Base-by-base conservation (phyloP, 2,329 filamentous ascomycete genomes). In the Tetracladium maxilliforme region DNA sequence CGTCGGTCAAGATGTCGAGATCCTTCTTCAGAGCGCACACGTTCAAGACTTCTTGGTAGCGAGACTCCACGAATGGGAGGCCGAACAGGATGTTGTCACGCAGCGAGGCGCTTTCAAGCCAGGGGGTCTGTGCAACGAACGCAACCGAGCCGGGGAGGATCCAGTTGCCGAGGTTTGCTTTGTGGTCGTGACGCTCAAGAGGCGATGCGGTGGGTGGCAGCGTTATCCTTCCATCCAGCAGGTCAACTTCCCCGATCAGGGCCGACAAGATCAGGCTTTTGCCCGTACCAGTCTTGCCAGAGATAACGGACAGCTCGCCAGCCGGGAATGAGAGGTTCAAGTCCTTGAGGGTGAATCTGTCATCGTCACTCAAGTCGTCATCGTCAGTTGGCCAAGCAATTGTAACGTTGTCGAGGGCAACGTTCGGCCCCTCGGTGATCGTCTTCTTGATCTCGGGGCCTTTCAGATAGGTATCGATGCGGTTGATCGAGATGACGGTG, bases 41-140 rank as follows among this genome's bases (percentile, higher is more conserved):
- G 18, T 70, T 61, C 6, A 86, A 47, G 0, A 82, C 80, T 37
- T 72, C 68, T 2, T 58, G 52, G 42, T 87, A 90, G 19, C 82
- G 67, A n/a, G 61, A 54, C 29, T 71, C 54, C 27, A 83, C 66
- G 16, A 63, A 65, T 0, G 79, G 79, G 3, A 86, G 53, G 1
- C 79, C 79, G 33, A 87, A 90, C 0, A 82, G 47, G 25, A 90
- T 77, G 37, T 90, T 92, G 22, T 83, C 72, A 28, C 65, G 70
- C 32, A 92, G 72, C 6, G 70, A 78, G 1, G 75, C 77, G 37
- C 86, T 87, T 41, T 87, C 80, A 24, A 90, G 80, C 81, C 80
- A 90, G 0, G 81, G 80, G 6, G 78, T 82, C 42, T 86, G 79
- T 2, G 75, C 69, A 17, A 86, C 76, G 37, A 74, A 87, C 0